Evolutionary conservation across 1,139 yeast genomes (phyloP).

Genomic region (Magnusiomyces ingens): DNA sequence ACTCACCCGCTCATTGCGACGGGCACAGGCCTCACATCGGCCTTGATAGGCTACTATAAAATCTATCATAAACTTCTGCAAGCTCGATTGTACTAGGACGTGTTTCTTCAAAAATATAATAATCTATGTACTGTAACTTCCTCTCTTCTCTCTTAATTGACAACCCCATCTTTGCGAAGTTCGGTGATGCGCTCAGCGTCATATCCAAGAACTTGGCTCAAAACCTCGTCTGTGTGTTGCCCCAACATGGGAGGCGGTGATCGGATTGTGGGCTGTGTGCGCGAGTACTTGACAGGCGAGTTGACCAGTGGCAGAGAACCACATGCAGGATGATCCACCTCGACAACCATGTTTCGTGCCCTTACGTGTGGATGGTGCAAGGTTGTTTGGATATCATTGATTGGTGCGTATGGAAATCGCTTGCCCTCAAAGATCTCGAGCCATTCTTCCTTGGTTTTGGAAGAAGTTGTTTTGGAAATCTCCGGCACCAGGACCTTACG

Average conservation of each 20-base stretch:
- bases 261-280: constrained; percentile 35
- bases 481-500: constrained; percentile 32
- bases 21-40: constrained; percentile 26
- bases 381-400: constrained; percentile 36
- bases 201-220: constrained; percentile 25
- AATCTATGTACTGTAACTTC: background rate
- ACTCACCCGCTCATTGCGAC: constrained; percentile 20
- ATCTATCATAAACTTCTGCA: constrained; percentile 19
- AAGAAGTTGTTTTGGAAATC: constrained; percentile 28
- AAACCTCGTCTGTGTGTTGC: constrained; percentile 30
- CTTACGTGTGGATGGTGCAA: constrained; percentile 34
- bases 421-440: constrained; percentile 29
- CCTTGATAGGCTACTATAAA: constrained; percentile 26
- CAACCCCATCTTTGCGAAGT: constrained; percentile 25
- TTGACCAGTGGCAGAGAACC: constrained; percentile 36
- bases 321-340: constrained; percentile 32
- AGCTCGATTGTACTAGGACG: background rate
- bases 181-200: constrained; percentile 19
- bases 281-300: constrained; percentile 36
- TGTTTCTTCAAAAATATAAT: background rate
- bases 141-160: constrained; percentile 10
- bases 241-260: constrained; percentile 36
- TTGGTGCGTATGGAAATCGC: constrained; percentile 39
- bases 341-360: constrained; percentile 36
- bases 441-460: constrained; percentile 35